Evolutionary conservation across 2,329 filamentous ascomycete genomes (phyloP).

Genomic region (Penicillium sp.): DNA sequence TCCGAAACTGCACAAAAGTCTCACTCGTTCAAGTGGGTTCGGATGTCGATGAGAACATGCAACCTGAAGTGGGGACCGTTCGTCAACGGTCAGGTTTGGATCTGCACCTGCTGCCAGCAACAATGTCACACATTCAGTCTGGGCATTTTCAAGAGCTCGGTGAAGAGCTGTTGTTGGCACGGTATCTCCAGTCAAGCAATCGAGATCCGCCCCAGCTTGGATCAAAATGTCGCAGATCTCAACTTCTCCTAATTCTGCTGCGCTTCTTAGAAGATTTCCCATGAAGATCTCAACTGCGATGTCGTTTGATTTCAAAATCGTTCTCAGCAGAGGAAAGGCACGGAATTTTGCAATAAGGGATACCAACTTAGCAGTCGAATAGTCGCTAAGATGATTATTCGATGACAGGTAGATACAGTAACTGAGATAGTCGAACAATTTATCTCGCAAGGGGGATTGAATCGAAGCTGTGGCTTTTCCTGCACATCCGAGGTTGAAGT

Average conservation of each 20-base stretch:
- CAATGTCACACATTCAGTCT: slow-evolving; percentile 23
- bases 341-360: slow-evolving; percentile 17
- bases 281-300: slow-evolving; percentile 24
- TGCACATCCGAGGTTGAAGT: slow-evolving; percentile 1
- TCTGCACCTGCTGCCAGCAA: slow-evolving; percentile 24
- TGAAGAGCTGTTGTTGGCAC: slow-evolving; percentile 18
- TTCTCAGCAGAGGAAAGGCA: slow-evolving; percentile 12
- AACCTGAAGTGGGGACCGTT: slow-evolving; percentile 7
- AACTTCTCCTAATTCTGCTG: slow-evolving; percentile 20
- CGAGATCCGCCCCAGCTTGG: slow-evolving; percentile 13
- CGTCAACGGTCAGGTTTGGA: slow-evolving; percentile 16
- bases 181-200: slow-evolving; percentile 7
- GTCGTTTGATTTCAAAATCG: slow-evolving; percentile 18
- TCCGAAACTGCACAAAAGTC: slow-evolving; percentile 21
- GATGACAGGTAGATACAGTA: slow-evolving; percentile 23
- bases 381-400: slow-evolving; percentile 18
- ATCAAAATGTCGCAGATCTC: slow-evolving; percentile 22
- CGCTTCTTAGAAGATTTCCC: slow-evolving; percentile 22
- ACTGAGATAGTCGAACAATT: background rate
- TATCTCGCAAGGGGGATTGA: slow-evolving; percentile 5
- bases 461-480: slow-evolving; percentile 1
- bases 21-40: slow-evolving; percentile 16
- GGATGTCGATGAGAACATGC: slow-evolving; percentile 3
- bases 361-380: slow-evolving; percentile 16
- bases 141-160: slow-evolving; percentile 6